Conservation (phyloP, 78 protist genomes). For the Kipferlia bialata region DNA sequence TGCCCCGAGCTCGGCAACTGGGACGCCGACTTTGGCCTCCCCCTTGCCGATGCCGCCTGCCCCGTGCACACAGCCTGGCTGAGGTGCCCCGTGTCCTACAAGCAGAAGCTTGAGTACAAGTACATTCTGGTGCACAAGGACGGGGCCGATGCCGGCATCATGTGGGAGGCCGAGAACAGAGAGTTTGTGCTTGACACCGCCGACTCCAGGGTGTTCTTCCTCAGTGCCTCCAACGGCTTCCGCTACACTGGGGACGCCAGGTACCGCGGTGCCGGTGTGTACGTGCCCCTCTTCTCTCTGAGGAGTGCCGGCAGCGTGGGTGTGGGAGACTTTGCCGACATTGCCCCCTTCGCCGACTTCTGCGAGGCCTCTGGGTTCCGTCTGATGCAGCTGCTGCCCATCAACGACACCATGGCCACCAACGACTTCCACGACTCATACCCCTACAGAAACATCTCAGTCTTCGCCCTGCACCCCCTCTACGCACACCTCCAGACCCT, state of each 20-base stretch:
- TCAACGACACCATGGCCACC: constrained; percentile 52
- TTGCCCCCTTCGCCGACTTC: constrained; percentile 43
- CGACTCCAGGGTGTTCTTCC: neutral
- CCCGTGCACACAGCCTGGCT: neutral
- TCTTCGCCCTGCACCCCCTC: constrained; percentile 58
- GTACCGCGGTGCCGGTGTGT: constrained; percentile 52
- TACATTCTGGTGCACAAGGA: neutral
- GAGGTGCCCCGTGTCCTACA: neutral
- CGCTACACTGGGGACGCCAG: neutral
- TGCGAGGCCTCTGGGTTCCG: constrained; percentile 27
- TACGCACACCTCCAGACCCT: constrained; percentile 11
- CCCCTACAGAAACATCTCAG: constrained; percentile 56
- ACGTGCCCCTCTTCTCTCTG: constrained; percentile 61
- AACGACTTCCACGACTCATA: constrained; percentile 46
- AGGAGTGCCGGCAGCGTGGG: constrained; percentile 42
- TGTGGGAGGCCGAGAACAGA: neutral
- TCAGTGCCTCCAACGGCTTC: constrained; percentile 1
- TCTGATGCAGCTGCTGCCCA: constrained; percentile 56
- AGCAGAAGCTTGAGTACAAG: neutral
- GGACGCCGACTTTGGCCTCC: constrained; percentile 5
- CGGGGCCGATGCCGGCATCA: neutral
- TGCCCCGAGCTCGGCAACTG: constrained; percentile 10
- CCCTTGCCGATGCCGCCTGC: neutral
- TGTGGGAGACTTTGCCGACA: constrained; percentile 65
- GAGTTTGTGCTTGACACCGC: neutral